phyloP scores from a whole-genome alignment of 495 filamentous ascomycete genomes.

The Cladorrhinum samala region DNA sequence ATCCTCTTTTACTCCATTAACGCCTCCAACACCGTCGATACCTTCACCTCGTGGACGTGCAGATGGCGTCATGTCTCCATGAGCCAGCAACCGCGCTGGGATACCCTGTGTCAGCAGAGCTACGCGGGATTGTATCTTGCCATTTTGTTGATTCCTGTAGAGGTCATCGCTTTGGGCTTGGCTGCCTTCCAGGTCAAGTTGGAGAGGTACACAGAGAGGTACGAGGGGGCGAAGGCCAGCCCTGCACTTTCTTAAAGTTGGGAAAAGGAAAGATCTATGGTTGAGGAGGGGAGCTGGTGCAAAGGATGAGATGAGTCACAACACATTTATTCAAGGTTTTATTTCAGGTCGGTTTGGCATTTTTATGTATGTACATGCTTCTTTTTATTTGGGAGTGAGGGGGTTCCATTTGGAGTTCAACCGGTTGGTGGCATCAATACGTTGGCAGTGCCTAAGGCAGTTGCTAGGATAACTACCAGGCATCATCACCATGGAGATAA shows the following conservation, averaged over 20 bases:
- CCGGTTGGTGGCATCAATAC: too few species aligned
- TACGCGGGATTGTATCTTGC: conserved; percentile 43
- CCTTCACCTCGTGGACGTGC: conserved; percentile 51
- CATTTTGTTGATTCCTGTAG: conserved; percentile 47
- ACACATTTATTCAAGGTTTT: neutral
- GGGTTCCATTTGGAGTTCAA: neutral
- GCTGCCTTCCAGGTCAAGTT: conserved; percentile 34
- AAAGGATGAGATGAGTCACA: neutral
- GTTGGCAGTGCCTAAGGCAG: too few species aligned
- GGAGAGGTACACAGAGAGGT: conserved; percentile 31
- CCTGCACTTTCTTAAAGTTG: conserved; percentile 12
- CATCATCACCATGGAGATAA: too few species aligned
- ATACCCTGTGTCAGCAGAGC: conserved; percentile 45
- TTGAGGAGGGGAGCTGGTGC: neutral
- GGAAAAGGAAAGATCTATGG: neutral
- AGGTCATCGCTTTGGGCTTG: conserved; percentile 36
- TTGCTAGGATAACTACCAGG: neutral
- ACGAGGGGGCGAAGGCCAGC: conserved; percentile 19
- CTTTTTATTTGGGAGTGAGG: neutral
- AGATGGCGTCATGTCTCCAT: conserved; percentile 44
- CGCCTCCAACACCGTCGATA: conserved; percentile 37
- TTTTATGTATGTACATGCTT: neutral
- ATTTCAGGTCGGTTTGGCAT: neutral
- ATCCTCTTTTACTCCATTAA: conserved; percentile 51
- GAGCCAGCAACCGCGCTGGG: conserved; percentile 41